Evolutionary conservation across 169 alveolate species (phyloP), one percentile per base, ranked within the genome.

Genomic region (Eimeria necatrix): DNA sequence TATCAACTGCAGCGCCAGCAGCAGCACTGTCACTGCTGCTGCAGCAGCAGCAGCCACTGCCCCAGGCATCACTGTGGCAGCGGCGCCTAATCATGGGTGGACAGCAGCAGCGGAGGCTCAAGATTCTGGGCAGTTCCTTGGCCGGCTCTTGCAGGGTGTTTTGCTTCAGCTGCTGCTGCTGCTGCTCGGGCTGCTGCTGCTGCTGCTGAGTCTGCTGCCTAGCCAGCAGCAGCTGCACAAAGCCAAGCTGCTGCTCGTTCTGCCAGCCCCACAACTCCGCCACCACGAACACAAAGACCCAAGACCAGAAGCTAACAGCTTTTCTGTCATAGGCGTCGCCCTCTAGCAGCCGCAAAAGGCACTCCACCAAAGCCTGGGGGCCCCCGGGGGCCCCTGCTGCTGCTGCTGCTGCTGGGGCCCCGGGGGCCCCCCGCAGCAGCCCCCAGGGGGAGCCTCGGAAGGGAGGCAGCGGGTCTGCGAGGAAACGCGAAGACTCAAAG

Each of bases 31-130:
- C 32, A 3, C n/a, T 18, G 78, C n/a, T n/a, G 32, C 32, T 14
- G 78, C 78, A 51, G 89, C 89, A 80, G 70, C 56, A 80, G 52
- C 89, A n/a, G 41, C 70, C 71, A 48, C 71, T 68, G 20, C 48
- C 48, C 90, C 90, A 81, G 18, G 61, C 90, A 4, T 81, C 90
- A 20, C 90, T 81, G 74, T 81, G 74, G 48, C 90, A 81, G 74
- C 90, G 90, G 41, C 90, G 90, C 41, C 70, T 16, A 4, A 51
- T 24, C 32, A 53, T 49, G 32, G 74, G 51, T 32, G 41, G 73
- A 53, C 90, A 81, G 90, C 90, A 81, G 73, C 90, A 81, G 56
- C 73, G 48, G 49, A 81, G 73, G 74, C 53, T 20, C 49, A 81
- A n/a, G 53, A 24, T 51, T 20, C 73, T n/a, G 20, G 90, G 74